Base-by-base conservation (phyloP, 1,284 basidiomycete genomes). In the Sanguinoderma infundibulare region DNA sequence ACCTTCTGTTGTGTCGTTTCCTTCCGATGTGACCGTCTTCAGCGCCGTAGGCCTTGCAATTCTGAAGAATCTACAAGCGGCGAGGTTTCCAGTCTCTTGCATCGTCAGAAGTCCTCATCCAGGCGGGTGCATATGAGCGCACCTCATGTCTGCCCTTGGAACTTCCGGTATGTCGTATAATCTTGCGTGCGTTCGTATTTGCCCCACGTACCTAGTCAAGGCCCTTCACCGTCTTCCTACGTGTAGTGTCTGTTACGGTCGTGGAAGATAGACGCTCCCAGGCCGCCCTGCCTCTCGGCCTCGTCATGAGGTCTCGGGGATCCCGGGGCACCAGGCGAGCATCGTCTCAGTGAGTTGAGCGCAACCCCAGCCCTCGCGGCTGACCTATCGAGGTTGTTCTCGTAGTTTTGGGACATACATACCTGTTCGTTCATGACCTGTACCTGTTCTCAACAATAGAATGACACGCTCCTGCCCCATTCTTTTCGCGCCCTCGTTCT, bases 351-450 rank as follows among this genome's bases (percentile, higher is more conserved):
- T 78, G 85, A 86, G 83, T 86, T 84, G 84, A 83, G 78, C 70
- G 77, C 72, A 75, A 75, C 61, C 66, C 49, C 52, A 68, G 65
- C 66, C 65, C 47, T 59, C 64, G 50, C 55, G 69, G 53, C 61
- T 32, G 55, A 55, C 63, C 54, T 68, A 6, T 53, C 65, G 67
- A 69, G 72, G 67, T 74, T 74, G 73, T 73, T 64, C 77, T 83
- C 81, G 79, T 85, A 86, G 84, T 86, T 84, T 77, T 80, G 83
- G 72, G 82, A 79, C 83, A 80, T 60, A 86, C 83, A 85, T 79
- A 55, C 55, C 47, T 57, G 4, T 36, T 49, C n/a, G n/a, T n/a
- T 8, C 20, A 14, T 12, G 50, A 20, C 44, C 28, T 54, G 46
- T 57, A 52, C 52, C 44, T 54, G 20, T 9, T 34, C n/a, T 17